A percentile compares a stretch with the other conserved stretches of the same genome.
phyloP scores from a whole-genome alignment of 2,329 filamentous ascomycete species.

The Neonectria neomacrospora region DNA sequence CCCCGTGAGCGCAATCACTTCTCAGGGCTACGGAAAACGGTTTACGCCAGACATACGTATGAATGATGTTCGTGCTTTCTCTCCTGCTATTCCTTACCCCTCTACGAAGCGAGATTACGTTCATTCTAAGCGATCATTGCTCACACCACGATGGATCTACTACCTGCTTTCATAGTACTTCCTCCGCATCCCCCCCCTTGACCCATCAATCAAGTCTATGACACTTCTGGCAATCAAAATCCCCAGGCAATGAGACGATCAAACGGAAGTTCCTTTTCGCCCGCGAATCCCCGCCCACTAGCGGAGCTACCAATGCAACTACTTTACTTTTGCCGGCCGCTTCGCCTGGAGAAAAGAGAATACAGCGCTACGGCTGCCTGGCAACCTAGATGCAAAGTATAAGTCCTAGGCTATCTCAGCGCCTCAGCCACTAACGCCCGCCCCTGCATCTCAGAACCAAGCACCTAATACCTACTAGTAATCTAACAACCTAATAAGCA shows the following conservation, averaged over 20 bases:
- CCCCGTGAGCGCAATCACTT: background rate
- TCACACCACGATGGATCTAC: background rate
- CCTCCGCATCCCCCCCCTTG: background rate
- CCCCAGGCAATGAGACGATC: background rate
- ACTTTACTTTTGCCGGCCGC: background rate
- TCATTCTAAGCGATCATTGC: background rate
- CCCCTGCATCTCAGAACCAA: conserved; percentile 11
- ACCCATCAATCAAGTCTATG: background rate
- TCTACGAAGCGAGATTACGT: too few species aligned
- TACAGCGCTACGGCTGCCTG: conserved; percentile 8
- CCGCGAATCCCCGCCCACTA: conserved; percentile 4
- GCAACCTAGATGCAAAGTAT: background rate
- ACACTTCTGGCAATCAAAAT: background rate
- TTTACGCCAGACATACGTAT: background rate
- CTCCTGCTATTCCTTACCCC: too few species aligned
- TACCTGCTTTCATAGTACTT: too few species aligned
- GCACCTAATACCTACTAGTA: too few species aligned
- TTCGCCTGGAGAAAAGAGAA: background rate
- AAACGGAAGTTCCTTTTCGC: conserved; percentile 23
- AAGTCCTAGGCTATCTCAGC: conserved; percentile 1
- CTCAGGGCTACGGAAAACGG: too few species aligned
- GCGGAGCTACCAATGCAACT: background rate
- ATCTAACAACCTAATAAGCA: too few species aligned
- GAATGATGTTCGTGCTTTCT: background rate
- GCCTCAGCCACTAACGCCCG: conserved; percentile 32